These are phyloP conservation scores for Pseudogymnoascus sp. DNA, from an alignment of 2,329 filamentous ascomycete genomes.

Conservation along the genomic window DNA sequence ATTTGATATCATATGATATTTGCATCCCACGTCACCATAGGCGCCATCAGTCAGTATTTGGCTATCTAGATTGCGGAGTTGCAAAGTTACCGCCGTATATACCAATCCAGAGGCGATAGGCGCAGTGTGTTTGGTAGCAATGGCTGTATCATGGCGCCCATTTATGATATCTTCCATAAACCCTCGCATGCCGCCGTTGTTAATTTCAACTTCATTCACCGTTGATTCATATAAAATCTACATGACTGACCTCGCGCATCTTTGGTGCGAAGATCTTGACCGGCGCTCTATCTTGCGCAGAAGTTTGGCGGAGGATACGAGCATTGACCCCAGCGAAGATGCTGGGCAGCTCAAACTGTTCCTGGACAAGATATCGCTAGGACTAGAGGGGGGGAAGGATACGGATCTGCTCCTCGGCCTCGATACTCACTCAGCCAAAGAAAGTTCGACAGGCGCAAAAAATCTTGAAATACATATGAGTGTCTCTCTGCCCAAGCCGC, in stretches of 20 bases:
- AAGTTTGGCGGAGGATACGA: slow-evolving; percentile 55
- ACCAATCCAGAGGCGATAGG: not conserved
- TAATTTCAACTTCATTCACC: slow-evolving; percentile 53
- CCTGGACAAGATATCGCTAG: slow-evolving; percentile 52
- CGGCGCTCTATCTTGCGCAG: slow-evolving; percentile 54
- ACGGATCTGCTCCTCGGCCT: slow-evolving; percentile 36
- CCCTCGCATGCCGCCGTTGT: slow-evolving; percentile 45
- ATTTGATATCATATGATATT: not conserved
- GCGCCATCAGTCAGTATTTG: not conserved
- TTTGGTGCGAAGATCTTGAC: slow-evolving; percentile 64
- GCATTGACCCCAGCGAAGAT: slow-evolving; percentile 66
- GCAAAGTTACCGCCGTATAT: not conserved
- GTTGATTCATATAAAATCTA: slow-evolving; percentile 53
- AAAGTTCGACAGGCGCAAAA: slow-evolving; percentile 29
- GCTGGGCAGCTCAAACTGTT: slow-evolving; percentile 60
- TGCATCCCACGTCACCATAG: not conserved
- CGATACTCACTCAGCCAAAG: slow-evolving; percentile 31
- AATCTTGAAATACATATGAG: slow-evolving; percentile 45
- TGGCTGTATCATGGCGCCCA: slow-evolving; percentile 7
- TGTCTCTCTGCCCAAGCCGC: slow-evolving; percentile 52
- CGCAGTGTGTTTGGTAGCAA: not conserved
- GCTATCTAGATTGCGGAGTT: not conserved
- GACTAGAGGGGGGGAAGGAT: slow-evolving; percentile 37
- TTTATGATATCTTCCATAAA: not conserved
- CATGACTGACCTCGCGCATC: slow-evolving; percentile 62